Percentiles rank a stretch among this genome's conserved stretches.
Evolutionary conservation across 1,139 yeast species (phyloP).

Genomic region (Cylindricascospora bacillispora): DNA sequence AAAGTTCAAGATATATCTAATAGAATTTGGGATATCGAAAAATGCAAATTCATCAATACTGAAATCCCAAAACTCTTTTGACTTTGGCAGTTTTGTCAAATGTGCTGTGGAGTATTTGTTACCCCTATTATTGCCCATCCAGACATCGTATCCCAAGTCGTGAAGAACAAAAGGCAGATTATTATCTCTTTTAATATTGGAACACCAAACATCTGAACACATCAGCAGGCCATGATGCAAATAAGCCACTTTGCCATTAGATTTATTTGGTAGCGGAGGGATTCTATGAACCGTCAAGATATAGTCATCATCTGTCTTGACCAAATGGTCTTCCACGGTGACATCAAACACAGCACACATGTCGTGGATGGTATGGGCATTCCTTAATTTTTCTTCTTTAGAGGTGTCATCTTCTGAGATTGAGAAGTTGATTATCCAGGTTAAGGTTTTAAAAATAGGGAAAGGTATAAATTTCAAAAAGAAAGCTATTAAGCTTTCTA

Average conservation of each 20-base stretch:
- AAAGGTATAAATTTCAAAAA: conserved; percentile 23
- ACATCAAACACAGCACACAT: conserved; percentile 54
- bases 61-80: conserved; percentile 63
- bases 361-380: conserved; percentile 45
- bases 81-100: conserved; percentile 27
- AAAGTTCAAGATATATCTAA: conserved; percentile 45
- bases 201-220: conserved; percentile 85
- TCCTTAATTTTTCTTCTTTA: conserved; percentile 26
- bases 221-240: conserved; percentile 85
- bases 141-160: conserved; percentile 80
- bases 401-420: conserved; percentile 12
- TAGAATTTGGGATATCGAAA: conserved; percentile 67
- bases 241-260: conserved; percentile 43
- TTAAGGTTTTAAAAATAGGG: conserved; percentile 12
- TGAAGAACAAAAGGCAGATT: conserved; percentile 69
- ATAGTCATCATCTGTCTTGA: conserved; percentile 40
- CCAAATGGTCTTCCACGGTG: conserved; percentile 50
- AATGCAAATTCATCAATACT: conserved; percentile 77
- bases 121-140: conserved; percentile 86
- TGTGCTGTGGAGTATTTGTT: conserved; percentile 68
- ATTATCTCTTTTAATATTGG: conserved; percentile 46
- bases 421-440: conserved; percentile 14
- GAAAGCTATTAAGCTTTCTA: conserved; percentile 25
- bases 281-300: conserved; percentile 43
- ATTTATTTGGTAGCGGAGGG: conserved; percentile 27